Evolutionary conservation across 2,329 filamentous ascomycete genomes (phyloP), one percentile per base, ranked within the genome.

Genomic region (Xylaria sp.): DNA sequence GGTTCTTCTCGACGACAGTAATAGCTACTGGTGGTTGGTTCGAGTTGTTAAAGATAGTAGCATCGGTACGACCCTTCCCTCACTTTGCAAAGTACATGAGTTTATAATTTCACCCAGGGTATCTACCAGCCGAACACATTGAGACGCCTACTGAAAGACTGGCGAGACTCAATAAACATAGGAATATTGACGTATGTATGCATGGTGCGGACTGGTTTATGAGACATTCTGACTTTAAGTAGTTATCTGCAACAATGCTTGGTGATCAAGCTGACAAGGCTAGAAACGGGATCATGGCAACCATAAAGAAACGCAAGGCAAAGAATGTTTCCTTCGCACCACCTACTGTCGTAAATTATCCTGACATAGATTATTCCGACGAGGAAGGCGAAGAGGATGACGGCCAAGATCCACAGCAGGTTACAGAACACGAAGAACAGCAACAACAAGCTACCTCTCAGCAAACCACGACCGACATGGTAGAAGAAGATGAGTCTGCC

Each of bases 1-100:
- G 96, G 95, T 98, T 63, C 86, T 99, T 72, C 88, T 99, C 25
- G 96, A 99, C 78, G 96, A 99, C 77, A 98, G 94, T 83, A 99
- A 99, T 83, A 98, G 94, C 82, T 99, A 99, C 81, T 99, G 96
- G 96, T 99, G 96, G 96, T 88, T 99, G 70, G 96, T 99, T 15
- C 89, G 95, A 73, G 93, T 99, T 55, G 94, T 98, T 62, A 98
- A 98, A 81, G 96, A 99, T 82, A 97, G 93, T 80, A 98, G 94
- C 79, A 99, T 99, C 80, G 89, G 87, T 90, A 80, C 66, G 83
- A 75, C 33, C 33, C 46, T 41, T 23, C 13, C 49, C 61, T 66
- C 33, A 36, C 25, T 28, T 33, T 39, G 28, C 31, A 25, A 48
- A 39, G 20, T 8, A 13, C 43, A 39, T 23, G n/a, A 60, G 41